Base-by-base conservation (phyloP, 2,329 filamentous ascomycete genomes). In the Apiospora arundinis region DNA sequence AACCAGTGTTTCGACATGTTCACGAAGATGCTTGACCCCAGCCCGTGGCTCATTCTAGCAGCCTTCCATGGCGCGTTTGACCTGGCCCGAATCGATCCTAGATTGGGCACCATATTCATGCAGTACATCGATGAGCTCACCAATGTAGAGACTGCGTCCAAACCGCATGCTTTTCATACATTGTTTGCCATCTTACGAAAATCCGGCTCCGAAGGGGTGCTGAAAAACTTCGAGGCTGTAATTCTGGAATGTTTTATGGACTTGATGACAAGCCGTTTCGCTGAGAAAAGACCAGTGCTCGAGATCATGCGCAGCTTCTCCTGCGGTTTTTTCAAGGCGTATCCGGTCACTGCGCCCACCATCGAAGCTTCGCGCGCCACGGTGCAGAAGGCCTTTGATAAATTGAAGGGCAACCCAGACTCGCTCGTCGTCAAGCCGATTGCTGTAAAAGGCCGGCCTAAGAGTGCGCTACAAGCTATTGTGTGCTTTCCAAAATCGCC, bases 241-340 rank as follows among this genome's bases (percentile, higher is more conserved):
- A 40, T 63, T 8, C 8, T 63, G 28, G 32, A n/a, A 4, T 40
- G 21, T 21, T 63, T 40, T 18, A 63, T 63, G 56, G 28, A 63
- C 18, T n/a, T 21, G 8, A 63, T 63, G 56, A 32, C 32, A 4
- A 8, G 32, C 1, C 37, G 56, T 11, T 63, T 63, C 21, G 5
- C 7, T 1, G 56, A 40, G 0, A 63, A 23, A 4, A 63, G 9
- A 21, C 5, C 21, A 28, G 56, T 63, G 56, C 32, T 63, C 3
- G 56, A 63, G 1, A 63, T 63, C 9, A 63, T 63, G 56, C 56
- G 56, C 32, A 63, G 56, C 32, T 63, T 63, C 56, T 63, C 32
- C 56, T 8, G 18, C 4, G 56, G 28, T 4, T 63, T 63, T 4
- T 12, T 23, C 9, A 40, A 7, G 32, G 56, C 56, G 0, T 63